phyloP scores from a whole-genome alignment of 331 rosid species.

The Arachis monticola region DNA sequence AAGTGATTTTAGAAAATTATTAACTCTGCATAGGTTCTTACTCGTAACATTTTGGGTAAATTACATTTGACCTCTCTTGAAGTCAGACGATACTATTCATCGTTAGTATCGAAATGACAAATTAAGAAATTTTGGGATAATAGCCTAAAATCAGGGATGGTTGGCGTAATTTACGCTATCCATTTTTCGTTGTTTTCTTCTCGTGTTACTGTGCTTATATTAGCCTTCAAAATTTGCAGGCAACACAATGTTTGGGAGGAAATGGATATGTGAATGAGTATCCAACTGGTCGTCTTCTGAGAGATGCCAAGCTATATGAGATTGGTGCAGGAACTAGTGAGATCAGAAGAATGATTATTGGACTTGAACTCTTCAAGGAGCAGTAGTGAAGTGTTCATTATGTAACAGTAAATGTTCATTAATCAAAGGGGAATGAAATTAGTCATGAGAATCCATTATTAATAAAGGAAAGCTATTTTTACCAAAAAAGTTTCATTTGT shows the following conservation, averaged over 20 bases:
- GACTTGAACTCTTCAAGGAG: constrained; percentile 84
- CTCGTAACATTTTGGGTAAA: too few species aligned
- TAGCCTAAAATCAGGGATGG: too few species aligned
- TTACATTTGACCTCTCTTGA: too few species aligned
- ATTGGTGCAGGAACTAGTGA: constrained; percentile 94
- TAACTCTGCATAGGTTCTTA: too few species aligned
- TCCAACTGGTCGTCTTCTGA: constrained; percentile 80
- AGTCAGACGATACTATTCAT: too few species aligned
- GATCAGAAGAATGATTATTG: constrained; percentile 91
- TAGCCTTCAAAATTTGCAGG: constrained; percentile 50
- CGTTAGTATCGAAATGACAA: too few species aligned
- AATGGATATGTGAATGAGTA: constrained; percentile 98
- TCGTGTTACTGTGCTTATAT: not conserved
- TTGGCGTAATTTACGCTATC: too few species aligned
- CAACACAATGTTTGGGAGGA: constrained; percentile 93
- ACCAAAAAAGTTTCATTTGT: not conserved
- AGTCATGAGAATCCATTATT: constrained; percentile 15
- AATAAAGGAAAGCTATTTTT: not conserved
- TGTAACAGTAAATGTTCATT: constrained; percentile 34
- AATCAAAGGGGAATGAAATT: constrained; percentile 34
- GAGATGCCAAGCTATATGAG: constrained; percentile 88
- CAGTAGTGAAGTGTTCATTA: constrained; percentile 48
- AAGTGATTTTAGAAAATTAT: too few species aligned
- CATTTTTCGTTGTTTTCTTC: not conserved
- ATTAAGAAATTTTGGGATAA: too few species aligned